phyloP scores from a whole-genome alignment of 306 rosid genomes.

The Astragalus membranaceus region DNA sequence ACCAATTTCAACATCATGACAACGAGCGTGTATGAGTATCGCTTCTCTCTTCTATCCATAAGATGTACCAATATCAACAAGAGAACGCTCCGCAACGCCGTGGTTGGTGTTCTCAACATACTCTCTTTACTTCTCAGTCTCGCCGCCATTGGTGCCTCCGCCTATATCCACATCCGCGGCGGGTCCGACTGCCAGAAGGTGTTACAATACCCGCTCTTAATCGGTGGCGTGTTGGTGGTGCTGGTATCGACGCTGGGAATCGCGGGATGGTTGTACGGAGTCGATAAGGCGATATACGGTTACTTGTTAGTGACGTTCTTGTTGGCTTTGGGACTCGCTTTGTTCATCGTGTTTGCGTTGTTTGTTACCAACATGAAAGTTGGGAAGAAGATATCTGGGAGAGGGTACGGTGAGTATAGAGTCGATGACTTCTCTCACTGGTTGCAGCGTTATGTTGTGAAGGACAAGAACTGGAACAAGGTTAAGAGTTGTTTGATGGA shows the following conservation, averaged over 20 bases:
- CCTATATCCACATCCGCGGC: conserved; percentile 36
- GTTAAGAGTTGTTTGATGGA: conserved; percentile 63
- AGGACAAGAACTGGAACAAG: conserved; percentile 51
- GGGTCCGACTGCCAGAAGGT: conserved; percentile 53
- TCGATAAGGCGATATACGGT: conserved; percentile 41
- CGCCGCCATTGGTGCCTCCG: conserved; percentile 32
- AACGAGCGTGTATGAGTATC: too few relatives aligned
- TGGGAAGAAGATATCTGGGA: conserved; percentile 43
- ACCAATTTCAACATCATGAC: too few relatives aligned
- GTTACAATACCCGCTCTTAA: conserved; percentile 48
- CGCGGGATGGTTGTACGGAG: conserved; percentile 42
- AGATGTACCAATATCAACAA: not conserved
- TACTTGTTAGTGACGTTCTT: conserved; percentile 46
- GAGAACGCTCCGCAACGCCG: conserved; percentile 31
- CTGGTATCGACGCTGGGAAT: conserved; percentile 54
- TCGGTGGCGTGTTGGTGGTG: conserved; percentile 37
- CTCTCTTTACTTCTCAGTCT: conserved; percentile 43
- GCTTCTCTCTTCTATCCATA: not conserved
- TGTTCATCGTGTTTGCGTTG: conserved; percentile 48
- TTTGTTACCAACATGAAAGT: conserved; percentile 53
- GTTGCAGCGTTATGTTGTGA: conserved; percentile 61
- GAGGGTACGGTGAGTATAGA: conserved; percentile 43
- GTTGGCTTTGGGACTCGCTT: conserved; percentile 41
- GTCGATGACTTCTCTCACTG: conserved; percentile 60
- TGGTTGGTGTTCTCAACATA: conserved; percentile 48